phyloP scores from a whole-genome alignment of 768 basidiomycete genomes.

The Punctularia strigosozonata region DNA sequence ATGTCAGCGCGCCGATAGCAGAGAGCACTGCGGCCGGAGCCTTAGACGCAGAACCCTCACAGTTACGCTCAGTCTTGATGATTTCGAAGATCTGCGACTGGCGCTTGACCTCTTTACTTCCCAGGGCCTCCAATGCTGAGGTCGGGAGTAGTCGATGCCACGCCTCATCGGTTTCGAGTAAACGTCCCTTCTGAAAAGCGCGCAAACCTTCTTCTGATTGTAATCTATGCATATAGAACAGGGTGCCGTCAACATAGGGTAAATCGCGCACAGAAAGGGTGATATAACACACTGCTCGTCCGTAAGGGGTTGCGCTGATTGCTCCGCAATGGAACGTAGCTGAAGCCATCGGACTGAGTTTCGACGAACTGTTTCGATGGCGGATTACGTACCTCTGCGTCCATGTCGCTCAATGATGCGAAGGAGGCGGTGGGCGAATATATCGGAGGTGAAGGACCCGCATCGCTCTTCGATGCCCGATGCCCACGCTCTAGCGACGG shows the following conservation, averaged over 20 bases:
- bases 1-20: too few relatives aligned
- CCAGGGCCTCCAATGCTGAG: conserved; percentile 59
- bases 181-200: conserved; percentile 55
- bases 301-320: conserved; percentile 7
- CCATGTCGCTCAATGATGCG: conserved; percentile 10
- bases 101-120: conserved; percentile 68
- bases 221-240: conserved; percentile 34
- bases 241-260: background rate
- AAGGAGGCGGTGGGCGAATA: conserved; percentile 12
- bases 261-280: background rate
- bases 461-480: conserved; percentile 15
- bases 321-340: too few relatives aligned
- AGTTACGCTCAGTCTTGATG: conserved; percentile 82
- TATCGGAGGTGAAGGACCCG: background rate
- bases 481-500: conserved; percentile 12
- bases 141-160: conserved; percentile 75
- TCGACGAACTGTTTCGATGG: conserved; percentile 4
- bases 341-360: conserved; percentile 5
- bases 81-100: conserved; percentile 86
- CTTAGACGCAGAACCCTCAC: too few relatives aligned
- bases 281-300: conserved; percentile 15
- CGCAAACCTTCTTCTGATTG: conserved; percentile 51
- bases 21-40: too few relatives aligned
- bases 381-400: conserved; percentile 13
- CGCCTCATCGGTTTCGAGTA: conserved; percentile 60